Evolutionary conservation across 345 rosid species (phyloP).

Genomic region (Xanthoceras sorbifolium): DNA sequence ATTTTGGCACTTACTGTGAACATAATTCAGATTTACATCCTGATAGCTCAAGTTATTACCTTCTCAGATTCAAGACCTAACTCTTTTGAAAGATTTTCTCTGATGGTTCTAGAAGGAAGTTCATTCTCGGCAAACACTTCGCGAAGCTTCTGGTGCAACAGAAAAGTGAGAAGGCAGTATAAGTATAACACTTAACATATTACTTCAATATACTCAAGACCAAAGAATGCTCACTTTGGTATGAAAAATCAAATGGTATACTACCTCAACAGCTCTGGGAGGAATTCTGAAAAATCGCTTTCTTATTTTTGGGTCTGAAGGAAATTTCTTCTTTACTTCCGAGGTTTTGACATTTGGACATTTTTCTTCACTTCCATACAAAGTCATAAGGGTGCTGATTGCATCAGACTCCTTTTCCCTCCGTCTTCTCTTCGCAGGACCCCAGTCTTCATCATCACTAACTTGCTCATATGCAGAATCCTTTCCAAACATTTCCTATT

Average conservation of each 20-base stretch:
- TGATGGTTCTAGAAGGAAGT: conserved; percentile 81
- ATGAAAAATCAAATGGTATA: conserved; percentile 19
- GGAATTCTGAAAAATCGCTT: conserved; percentile 74
- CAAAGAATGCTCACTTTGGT: conserved; percentile 8
- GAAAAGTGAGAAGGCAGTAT: conserved; percentile 18
- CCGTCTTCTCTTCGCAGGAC: conserved; percentile 77
- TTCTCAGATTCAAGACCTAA: conserved; percentile 80
- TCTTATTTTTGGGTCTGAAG: conserved; percentile 48
- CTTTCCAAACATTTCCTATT: conserved; percentile 97
- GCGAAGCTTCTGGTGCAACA: conserved; percentile 78
- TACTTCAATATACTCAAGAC: background rate
- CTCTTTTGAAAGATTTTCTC: conserved; percentile 78
- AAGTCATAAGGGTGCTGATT: conserved; percentile 63
- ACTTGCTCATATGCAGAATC: conserved; percentile 68
- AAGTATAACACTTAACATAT: conserved; percentile 2
- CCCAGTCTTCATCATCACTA: conserved; percentile 99
- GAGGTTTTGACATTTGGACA: conserved; percentile 31
- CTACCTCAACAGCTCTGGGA: conserved; percentile 78
- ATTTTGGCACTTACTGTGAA: background rate
- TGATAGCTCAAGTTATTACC: conserved; percentile 43
- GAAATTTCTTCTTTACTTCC: conserved; percentile 38
- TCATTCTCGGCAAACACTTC: conserved; percentile 87
- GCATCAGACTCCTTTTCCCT: conserved; percentile 84
- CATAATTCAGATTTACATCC: background rate
- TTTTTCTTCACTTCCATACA: conserved; percentile 57